Conservation (phyloP, 2,329 filamentous ascomycete genomes). For the Beauveria australis region DNA sequence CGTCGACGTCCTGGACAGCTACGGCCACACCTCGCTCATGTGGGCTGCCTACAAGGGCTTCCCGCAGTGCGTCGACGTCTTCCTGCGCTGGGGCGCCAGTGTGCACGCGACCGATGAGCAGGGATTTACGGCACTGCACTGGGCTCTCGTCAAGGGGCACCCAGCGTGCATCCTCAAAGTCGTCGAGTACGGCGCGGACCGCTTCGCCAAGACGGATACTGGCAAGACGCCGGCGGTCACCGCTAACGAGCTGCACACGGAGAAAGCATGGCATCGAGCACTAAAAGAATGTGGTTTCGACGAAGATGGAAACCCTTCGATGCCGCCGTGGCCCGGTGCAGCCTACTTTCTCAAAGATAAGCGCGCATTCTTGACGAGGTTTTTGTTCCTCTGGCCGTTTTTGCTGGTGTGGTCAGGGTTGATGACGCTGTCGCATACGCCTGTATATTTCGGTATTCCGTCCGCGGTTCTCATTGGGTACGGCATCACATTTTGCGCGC, state of each 20-base stretch:
- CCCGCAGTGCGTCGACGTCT: constrained; percentile 83
- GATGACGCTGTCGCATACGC: constrained; percentile 63
- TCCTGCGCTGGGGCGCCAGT: constrained; percentile 89
- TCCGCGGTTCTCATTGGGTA: constrained; percentile 58
- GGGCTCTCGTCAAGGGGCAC: constrained; percentile 91
- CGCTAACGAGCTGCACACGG: constrained; percentile 83
- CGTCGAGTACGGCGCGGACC: constrained; percentile 89
- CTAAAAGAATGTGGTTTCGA: constrained; percentile 79
- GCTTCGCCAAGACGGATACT: constrained; percentile 79
- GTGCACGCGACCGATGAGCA: constrained; percentile 86
- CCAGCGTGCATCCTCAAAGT: constrained; percentile 85
- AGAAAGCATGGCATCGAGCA: constrained; percentile 71
- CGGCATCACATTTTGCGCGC: constrained; percentile 67
- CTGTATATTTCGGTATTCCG: constrained; percentile 69
- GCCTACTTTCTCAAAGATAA: constrained; percentile 69
- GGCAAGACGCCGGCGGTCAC: constrained; percentile 86
- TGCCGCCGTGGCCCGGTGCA: constrained; percentile 63
- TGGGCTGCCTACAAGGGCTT: constrained; percentile 99
- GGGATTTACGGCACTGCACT: constrained; percentile 90
- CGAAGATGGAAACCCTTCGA: constrained; percentile 63
- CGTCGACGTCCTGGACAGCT: constrained; percentile 81
- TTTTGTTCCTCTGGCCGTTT: constrained; percentile 87
- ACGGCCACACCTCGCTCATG: constrained; percentile 92
- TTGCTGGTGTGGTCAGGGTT: constrained; percentile 63
- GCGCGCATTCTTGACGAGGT: constrained; percentile 68